A percentile compares a stretch with the other conserved stretches of the same genome.
These are phyloP conservation scores for Phytophthora cryptogea DNA, from an alignment of 352 stramenopile species.

Conservation along the genomic window DNA sequence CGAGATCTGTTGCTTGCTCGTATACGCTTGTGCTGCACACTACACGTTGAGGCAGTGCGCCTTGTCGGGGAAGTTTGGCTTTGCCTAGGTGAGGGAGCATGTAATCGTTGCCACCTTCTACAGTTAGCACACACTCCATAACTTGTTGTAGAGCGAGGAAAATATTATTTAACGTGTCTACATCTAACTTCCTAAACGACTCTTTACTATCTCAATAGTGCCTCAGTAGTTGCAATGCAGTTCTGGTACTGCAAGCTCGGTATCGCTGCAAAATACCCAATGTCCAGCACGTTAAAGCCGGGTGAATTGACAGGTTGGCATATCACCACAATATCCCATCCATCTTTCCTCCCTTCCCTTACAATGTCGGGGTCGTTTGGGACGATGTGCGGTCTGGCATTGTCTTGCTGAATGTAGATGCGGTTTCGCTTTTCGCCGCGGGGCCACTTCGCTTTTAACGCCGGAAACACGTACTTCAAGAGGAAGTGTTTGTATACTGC, in stretches of 20 bases:
- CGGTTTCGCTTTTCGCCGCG: neutral
- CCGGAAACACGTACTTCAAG: neutral
- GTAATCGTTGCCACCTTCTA: neutral
- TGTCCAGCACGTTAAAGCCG: neutral
- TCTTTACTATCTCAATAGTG: neutral
- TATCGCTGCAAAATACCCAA: neutral
- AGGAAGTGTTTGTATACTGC: neutral
- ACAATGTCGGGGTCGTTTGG: neutral
- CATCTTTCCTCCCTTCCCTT: neutral
- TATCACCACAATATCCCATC: neutral
- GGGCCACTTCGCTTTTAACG: neutral
- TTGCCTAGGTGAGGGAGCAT: neutral
- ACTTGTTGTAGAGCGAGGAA: constrained; percentile 1
- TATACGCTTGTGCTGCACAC: neutral
- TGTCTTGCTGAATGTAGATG: neutral
- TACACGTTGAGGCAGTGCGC: neutral
- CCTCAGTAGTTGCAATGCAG: neutral
- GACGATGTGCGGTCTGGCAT: neutral
- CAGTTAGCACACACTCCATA: neutral
- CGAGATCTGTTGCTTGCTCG: neutral
- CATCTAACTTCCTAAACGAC: neutral
- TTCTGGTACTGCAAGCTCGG: neutral
- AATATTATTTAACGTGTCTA: neutral
- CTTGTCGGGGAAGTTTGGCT: neutral
- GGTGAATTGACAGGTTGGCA: neutral